These are phyloP conservation scores for Protostelium mycophagum DNA, from an alignment of 78 protist genomes.

Conservation along the genomic window DNA sequence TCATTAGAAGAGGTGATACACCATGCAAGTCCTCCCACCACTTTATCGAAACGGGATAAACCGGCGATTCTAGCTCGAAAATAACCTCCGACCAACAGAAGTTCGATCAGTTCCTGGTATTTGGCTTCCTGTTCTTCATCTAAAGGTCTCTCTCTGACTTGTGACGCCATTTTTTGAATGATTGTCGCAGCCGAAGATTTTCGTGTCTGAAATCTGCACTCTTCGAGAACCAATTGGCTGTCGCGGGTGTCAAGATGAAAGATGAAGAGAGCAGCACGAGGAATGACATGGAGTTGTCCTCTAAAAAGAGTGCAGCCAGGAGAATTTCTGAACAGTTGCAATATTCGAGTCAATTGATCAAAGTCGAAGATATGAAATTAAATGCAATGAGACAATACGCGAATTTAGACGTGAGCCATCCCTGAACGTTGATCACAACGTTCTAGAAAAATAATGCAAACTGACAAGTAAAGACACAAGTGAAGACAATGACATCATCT, in stretches of 20 bases:
- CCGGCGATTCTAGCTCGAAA: constrained; percentile 86
- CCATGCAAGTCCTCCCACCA: constrained; percentile 95
- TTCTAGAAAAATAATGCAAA: background rate
- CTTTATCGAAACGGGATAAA: constrained; percentile 84
- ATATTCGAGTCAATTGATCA: background rate
- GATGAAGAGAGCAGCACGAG: too few species aligned
- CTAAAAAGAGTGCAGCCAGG: background rate
- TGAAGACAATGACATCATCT: background rate
- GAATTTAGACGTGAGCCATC: background rate
- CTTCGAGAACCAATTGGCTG: too few species aligned
- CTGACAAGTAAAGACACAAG: background rate
- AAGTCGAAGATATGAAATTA: background rate
- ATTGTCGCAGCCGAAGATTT: too few species aligned
- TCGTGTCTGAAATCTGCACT: too few species aligned
- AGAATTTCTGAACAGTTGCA: background rate
- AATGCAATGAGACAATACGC: background rate
- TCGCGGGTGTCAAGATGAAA: too few species aligned
- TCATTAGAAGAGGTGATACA: constrained; percentile 66
- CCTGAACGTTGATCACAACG: too few species aligned
- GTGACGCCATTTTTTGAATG: too few species aligned
- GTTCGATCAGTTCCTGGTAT: constrained; percentile 66
- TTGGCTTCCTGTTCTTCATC: constrained; percentile 17
- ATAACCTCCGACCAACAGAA: constrained; percentile 94
- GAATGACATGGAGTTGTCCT: background rate
- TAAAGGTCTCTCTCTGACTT: background rate